Percentiles rank a stretch among this genome's conserved stretches.
phyloP scores from a whole-genome alignment of 2,329 filamentous ascomycete genomes.

The Cytospora paraplurivora region DNA sequence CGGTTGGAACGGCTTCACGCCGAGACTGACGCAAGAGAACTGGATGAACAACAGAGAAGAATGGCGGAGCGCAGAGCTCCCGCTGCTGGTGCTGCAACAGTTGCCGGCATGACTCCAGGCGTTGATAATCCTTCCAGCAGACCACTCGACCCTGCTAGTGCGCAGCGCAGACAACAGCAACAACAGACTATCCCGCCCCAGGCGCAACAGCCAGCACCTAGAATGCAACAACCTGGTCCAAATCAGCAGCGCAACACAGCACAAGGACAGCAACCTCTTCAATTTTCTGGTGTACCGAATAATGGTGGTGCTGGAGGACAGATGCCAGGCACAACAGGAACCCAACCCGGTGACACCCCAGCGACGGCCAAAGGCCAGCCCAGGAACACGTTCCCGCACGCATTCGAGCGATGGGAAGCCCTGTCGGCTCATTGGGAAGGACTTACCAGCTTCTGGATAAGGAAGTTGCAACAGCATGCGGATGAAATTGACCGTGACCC shows the following conservation, averaged over 20 bases:
- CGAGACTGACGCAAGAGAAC: constrained; percentile 56
- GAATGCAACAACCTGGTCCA: constrained; percentile 29
- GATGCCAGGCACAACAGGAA: constrained; percentile 25
- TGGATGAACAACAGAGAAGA: constrained; percentile 58
- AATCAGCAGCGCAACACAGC: constrained; percentile 31
- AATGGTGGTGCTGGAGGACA: constrained; percentile 16
- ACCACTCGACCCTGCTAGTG: constrained; percentile 37
- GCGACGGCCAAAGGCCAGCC: constrained; percentile 42
- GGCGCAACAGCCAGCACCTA: constrained; percentile 27
- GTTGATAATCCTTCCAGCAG: constrained; percentile 33
- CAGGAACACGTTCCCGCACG: constrained; percentile 84
- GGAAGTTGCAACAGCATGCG: constrained; percentile 85
- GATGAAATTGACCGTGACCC: constrained; percentile 82
- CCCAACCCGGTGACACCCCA: constrained; percentile 39
- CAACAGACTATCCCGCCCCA: constrained; percentile 28
- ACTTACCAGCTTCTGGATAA: constrained; percentile 95
- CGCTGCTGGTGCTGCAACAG: constrained; percentile 45
- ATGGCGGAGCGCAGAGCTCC: constrained; percentile 64
- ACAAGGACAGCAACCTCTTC: constrained; percentile 35
- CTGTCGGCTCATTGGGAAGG: constrained; percentile 98
- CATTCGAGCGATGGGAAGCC: constrained; percentile 96
- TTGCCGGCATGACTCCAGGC: constrained; percentile 33
- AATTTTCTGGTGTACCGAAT: constrained; percentile 27
- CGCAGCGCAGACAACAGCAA: constrained; percentile 40
- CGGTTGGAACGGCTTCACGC: constrained; percentile 61